These are phyloP conservation scores for Globisporangium spinosum DNA, from an alignment of 352 stramenopile genomes.

Conservation along the genomic window DNA sequence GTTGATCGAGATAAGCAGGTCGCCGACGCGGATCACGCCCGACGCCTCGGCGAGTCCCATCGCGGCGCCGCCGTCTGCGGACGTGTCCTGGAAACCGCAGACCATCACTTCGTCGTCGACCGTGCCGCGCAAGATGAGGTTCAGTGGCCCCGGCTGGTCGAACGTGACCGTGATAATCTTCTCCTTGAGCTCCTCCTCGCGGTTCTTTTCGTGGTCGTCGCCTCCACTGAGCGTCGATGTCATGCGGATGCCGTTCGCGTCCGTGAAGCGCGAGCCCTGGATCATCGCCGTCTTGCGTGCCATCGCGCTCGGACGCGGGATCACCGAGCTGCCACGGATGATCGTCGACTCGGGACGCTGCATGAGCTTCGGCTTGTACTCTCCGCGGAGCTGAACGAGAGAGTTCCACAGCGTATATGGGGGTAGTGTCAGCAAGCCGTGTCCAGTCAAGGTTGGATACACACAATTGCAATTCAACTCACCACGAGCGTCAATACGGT, in stretches of 20 bases:
- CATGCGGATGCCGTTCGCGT: slow-evolving; percentile 78
- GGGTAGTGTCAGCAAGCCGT: neutral
- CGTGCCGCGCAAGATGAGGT: slow-evolving; percentile 74
- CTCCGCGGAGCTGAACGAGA: slow-evolving; percentile 54
- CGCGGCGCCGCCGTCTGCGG: slow-evolving; percentile 24
- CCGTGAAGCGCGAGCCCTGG: slow-evolving; percentile 67
- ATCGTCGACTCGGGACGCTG: slow-evolving; percentile 79
- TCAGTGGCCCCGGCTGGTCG: slow-evolving; percentile 64
- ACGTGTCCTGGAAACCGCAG: slow-evolving; percentile 64
- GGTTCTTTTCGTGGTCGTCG: slow-evolving; percentile 45
- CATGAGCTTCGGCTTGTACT: slow-evolving; percentile 90
- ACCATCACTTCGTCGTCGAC: slow-evolving; percentile 89
- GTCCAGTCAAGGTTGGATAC: neutral
- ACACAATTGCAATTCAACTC: slow-evolving; percentile 11
- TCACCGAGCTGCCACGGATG: slow-evolving; percentile 83
- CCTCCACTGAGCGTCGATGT: slow-evolving; percentile 41
- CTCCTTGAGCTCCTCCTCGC: slow-evolving; percentile 78
- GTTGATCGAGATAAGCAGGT: slow-evolving; percentile 87
- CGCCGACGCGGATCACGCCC: slow-evolving; percentile 72
- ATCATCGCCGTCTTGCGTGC: slow-evolving; percentile 69
- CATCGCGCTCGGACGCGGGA: slow-evolving; percentile 63
- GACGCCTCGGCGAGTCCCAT: slow-evolving; percentile 58
- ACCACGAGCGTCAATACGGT: slow-evolving; percentile 85
- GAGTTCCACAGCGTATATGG: neutral
- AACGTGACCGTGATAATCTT: slow-evolving; percentile 89